Base-by-base conservation (phyloP, 2,329 filamentous ascomycete species). In the Aspergillus tamarii region DNA sequence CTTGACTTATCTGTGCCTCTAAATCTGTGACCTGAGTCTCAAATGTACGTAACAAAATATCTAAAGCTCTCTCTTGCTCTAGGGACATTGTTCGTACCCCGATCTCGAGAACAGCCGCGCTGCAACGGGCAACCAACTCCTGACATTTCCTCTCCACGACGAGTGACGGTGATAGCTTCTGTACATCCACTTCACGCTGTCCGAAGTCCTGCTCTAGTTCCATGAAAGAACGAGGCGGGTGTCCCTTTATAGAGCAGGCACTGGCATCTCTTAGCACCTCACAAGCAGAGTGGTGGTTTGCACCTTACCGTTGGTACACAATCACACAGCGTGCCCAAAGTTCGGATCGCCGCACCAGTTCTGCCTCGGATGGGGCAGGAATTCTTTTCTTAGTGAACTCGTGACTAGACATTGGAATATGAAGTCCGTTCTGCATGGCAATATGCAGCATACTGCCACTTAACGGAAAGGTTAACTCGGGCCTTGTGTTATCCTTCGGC, bases 341-440 rank as follows among this genome's bases (percentile, higher is more conserved):
- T 45, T 80, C 77, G 0, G 78, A 76, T 1, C 78, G 75, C 34
- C 74, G 74, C 39, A 69, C 67, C 41, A 80, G 72, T 48, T 81
- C 78, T 4, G 69, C 67, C n/a, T 77, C 75, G 1, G 72, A 74
- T 3, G 72, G 69, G 0, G 70, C 68, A 5, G 71, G 69, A 10
- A 76, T 69, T 45, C 74, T 77, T 16, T 72, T 70, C 43, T 73
- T 74, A 12, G 74, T 76, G 58, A 81, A 81, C 32, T 81, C 79
- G 59, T 81, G 78, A 60, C 76, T 78, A 3, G 78, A 77, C 67
- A 79, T 75, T 0, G 79, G 79, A 9, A 80, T 76, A 62, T 81
- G 79, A 9, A 81, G 66, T 0, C 79, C 79, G 56, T 80, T 76
- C 64, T 79, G 77, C 76, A 81, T 81, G 14, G 78, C 78, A 54